Evolutionary conservation across 345 rosid genomes (phyloP), one percentile per base, ranked within the genome.

Genomic region (Brassica rapa): DNA sequence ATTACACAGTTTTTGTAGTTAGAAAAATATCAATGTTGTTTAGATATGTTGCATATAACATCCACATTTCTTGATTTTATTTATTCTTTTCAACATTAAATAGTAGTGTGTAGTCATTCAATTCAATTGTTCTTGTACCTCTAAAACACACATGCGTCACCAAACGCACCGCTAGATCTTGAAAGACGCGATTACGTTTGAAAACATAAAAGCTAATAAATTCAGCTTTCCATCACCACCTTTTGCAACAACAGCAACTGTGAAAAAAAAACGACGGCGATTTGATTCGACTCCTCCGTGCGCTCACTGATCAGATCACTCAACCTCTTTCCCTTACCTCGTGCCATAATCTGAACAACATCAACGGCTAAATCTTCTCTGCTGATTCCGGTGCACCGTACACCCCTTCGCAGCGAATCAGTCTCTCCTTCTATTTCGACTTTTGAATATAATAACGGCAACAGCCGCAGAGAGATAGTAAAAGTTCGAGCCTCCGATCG

Each of bases 121-220:
- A 53, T 56, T 56, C 62, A 60, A 29, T 4, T 16, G 68, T 61
- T 43, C 61, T 51, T 66, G 12, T 55, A 8, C 12, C 65, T 7
- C 46, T 30, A 7, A 53, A 19, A 43, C 41, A 56, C 66, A 78
- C 72, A 71, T 12, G 66, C 72, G 76, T 65, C 62, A 65, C n/a
- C 65, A 78, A 77, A 65, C 73, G 77, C 32, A 72, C 81, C 73
- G 73, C 77, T 72, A 66, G 43, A 57, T 8, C 71, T 49, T 61
- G 1, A 61, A 61, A 51, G 2, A 62, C 80, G 72, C 15, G 75
- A 55, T 57, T 10, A 49, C 81, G 66, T 66, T 71, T 65, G 51
- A 4, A 30, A 10, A 8, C 72, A 3, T 16, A 14, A 10, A 71
- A 19, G 41, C 46, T 46, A 23, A 76, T 33, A 27, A 12, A 46